Evolutionary conservation across 176 grass and related monocot species (phyloP), one percentile per base, ranked within the genome.

Genomic region (Cenchrus americanus): DNA sequence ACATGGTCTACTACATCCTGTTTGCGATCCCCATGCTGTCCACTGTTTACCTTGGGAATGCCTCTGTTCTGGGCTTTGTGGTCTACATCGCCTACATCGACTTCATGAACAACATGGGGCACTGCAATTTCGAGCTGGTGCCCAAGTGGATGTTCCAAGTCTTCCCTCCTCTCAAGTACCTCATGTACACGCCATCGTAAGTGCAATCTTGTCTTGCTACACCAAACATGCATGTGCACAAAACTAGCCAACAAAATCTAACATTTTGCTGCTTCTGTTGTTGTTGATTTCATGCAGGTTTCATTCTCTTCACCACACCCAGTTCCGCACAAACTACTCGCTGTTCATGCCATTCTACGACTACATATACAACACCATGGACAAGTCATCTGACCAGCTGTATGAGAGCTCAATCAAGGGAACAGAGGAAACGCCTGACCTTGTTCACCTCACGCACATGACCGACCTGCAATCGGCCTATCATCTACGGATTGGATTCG

Each of bases 71-170:
- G 9, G 55, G 34, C 15, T 7, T 87, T 47, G 14, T 95, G 46
- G 12, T 49, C 14, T 98, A 96, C 23, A 75, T 94, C n/a, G 80
- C 42, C 53, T 95, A 92, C 58, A 86, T 95, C 32, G 96, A 98
- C 74, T 93, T 98, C 82, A 98, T 98, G 96, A 98, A 98, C 80
- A 98, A 98, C 76, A 90, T 98, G 91, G 96, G 96, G 0, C 96
- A 98, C 77, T 98, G 96, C 78, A 98, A 98, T 18, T 93, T 98
- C 71, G 93, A 98, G 83, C 53, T 98, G 69, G 91, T 98, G 48
- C 96, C 96, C 2, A 92, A 85, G 30, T 95, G 89, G 93, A 59
- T 95, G 15, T 98, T 98, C 63, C 52, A 76, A 47, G 85, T 75
- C 44, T 98, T 98, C 46, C 95, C 95, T 12, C 90, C 89, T 60